Evolutionary conservation across 1,284 basidiomycete species (phyloP), one percentile per base, ranked within the genome.

Genomic region (Ustilago bromivora): DNA sequence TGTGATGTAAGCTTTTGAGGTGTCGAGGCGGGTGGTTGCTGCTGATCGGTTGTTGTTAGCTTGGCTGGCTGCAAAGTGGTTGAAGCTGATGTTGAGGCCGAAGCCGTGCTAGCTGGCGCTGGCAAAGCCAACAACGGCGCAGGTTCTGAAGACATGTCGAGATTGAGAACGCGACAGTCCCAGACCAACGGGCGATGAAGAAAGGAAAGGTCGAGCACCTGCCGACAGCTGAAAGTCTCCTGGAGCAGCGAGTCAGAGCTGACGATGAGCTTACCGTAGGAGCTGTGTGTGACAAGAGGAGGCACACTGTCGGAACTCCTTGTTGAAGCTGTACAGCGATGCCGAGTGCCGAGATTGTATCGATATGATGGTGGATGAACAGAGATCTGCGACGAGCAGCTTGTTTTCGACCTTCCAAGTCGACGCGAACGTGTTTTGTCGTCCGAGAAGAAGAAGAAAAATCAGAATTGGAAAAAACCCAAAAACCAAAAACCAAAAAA

Each of bases 111-210:
- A 4, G 66, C 71, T 31, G 71, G 55, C 54, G 71, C 65, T 47
- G 70, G 70, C 36, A 72, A 54, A 40, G 70, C 61, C 49, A 73
- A 43, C 11, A 61, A 73, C 12, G 71, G 58, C 2, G 65, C 71
- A 11, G 66, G 55, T 2, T 73, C 71, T 15, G 65, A 64, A 43
- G 54, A 65, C 71, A 73, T 73, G 32, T n/a, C 36, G 57, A 5
- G 55, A 46, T 19, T 46, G 17, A 19, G n/a, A 46, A 10, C 43
- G 43, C 13, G n/a, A 51, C 13, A 28, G 28, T 23, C 6, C 23
- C 28, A 28, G 49, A 51, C 23, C 49, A 19, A 19, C n/a, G 43
- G 36, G 43, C 19, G 43, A 46, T 8, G 43, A 19, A 8, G 43
- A 46, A 19, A n/a, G 7, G n/a, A n/a, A 46, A 19, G n/a, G 3